Evolutionary conservation across 2,329 filamentous ascomycete genomes (phyloP), one percentile per base, ranked within the genome.

Genomic region (Pestalotiopsis sp.): DNA sequence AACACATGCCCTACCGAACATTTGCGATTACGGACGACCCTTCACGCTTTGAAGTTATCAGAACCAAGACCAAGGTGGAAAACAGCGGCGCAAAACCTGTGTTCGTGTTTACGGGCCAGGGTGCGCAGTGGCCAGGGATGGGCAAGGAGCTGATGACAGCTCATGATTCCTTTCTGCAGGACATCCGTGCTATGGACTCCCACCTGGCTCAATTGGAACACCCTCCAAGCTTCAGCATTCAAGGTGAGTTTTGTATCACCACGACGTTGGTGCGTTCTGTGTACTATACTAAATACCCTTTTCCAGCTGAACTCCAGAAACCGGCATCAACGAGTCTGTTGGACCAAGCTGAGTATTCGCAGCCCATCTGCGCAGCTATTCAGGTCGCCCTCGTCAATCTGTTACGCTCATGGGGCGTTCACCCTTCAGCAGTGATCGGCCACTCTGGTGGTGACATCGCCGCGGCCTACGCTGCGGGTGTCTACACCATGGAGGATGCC

Each of bases 111-210:
- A 65, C 67, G n/a, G 67, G 67, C 1, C 67, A 68, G 20, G 67
- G 67, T 41, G 67, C 67, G 11, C 67, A 68, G 31, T 68, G 67
- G 67, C 23, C 59, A 11, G 60, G 55, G 17, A 68, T 68, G 67
- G 67, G 67, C 4, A 20, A 11, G 14, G 49, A 65, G 38, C 38
- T 66, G 17, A 66, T 66, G 31, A 23, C 23, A 38, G 62, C 31
- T 27, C 39, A 64, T 52, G 31, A 38, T 52, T 49, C 38, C 38
- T 64, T 49, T 41, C 38, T 45, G 38, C 31, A 55, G 23, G 23
- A 52, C 62, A 64, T 64, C 23, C 62, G 41, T 27, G n/a, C 62
- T 9, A 64, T 64, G 62, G 62, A 64, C 13, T 23, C 31, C 20
- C 23, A 49, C 41, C 62, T 64, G 12, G 31, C 31, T 23, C 17